Evolutionary conservation across 768 basidiomycete genomes (phyloP).

Genomic region (Tylopilus sp.): DNA sequence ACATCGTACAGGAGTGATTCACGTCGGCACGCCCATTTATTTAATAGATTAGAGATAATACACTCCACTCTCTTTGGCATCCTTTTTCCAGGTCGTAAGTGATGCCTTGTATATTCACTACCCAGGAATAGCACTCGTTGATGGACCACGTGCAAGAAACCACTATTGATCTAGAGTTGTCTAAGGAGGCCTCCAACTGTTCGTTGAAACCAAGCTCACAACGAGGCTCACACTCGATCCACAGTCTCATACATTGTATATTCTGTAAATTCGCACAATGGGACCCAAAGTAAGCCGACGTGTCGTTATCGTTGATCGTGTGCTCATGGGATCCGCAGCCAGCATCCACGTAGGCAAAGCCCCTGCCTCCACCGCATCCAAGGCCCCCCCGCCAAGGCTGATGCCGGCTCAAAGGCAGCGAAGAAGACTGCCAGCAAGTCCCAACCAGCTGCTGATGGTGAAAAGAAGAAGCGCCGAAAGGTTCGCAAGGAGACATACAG

Average conservation of each 20-base stretch:
- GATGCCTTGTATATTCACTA: no score
- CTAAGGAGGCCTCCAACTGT: no score
- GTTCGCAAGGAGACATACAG: conserved; percentile 56
- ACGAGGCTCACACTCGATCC: conserved; percentile 9
- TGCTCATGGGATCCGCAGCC: conserved; percentile 32
- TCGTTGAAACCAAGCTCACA: no score
- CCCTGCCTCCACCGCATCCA: conserved; percentile 53
- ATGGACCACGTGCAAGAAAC: no score
- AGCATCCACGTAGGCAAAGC: conserved; percentile 39
- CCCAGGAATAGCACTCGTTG: no score
- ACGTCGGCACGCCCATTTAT: conserved; percentile 1
- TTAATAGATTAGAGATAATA: conserved; percentile 10
- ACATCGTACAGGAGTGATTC: conserved; percentile 76
- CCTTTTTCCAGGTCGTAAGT: no score
- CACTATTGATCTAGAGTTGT: no score
- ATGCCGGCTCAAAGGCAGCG: conserved; percentile 47
- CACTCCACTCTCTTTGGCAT: background rate
- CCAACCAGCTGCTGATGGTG: conserved; percentile 49
- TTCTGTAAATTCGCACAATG: conserved; percentile 33
- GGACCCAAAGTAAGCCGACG: conserved; percentile 33
- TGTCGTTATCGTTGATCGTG: conserved; percentile 6
- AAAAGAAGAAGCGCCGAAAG: conserved; percentile 66
- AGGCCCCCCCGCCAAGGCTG: conserved; percentile 51
- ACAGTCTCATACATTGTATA: conserved; percentile 32
- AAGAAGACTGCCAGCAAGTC: conserved; percentile 62